Conservation (phyloP, 768 basidiomycete species). For the Podaxis sp. region DNA sequence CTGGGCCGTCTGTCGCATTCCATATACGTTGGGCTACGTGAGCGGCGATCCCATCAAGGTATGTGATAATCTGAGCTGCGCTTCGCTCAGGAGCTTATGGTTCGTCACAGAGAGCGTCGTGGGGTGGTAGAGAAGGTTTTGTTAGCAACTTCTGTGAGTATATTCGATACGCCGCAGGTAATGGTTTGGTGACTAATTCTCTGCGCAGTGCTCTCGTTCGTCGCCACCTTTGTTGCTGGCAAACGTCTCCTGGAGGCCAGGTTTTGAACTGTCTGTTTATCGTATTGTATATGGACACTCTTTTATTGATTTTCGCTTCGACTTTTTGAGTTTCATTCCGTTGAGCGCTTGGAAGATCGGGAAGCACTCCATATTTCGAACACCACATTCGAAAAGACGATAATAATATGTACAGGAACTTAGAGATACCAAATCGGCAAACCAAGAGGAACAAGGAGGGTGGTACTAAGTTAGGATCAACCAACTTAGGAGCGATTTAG, state of each 20-base stretch:
- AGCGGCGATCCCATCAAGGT: conserved; percentile 45
- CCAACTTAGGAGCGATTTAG: background rate
- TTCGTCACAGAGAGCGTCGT: background rate
- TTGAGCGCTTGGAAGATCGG: background rate
- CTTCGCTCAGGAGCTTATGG: background rate
- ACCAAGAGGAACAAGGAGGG: background rate
- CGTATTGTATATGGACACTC: too few species aligned
- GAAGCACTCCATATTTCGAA: background rate
- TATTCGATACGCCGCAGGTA: too few species aligned
- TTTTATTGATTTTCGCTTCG: background rate
- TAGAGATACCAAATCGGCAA: background rate
- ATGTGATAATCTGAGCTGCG: background rate
- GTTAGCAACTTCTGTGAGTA: conserved; percentile 2
- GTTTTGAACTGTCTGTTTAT: background rate
- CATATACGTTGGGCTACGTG: conserved; percentile 46
- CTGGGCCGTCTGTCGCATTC: conserved; percentile 42
- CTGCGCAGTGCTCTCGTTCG: background rate
- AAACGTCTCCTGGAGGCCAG: conserved; percentile 7
- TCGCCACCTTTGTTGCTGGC: background rate
- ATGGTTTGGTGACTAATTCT: background rate
- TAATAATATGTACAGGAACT: background rate
- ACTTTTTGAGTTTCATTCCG: background rate
- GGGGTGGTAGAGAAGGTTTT: background rate
- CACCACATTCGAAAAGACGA: background rate
- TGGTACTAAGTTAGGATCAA: background rate